These are phyloP conservation scores for Allomyces javanicus DNA, from an alignment of 192 early-diverging fungal genomes.

Conservation along the genomic window DNA sequence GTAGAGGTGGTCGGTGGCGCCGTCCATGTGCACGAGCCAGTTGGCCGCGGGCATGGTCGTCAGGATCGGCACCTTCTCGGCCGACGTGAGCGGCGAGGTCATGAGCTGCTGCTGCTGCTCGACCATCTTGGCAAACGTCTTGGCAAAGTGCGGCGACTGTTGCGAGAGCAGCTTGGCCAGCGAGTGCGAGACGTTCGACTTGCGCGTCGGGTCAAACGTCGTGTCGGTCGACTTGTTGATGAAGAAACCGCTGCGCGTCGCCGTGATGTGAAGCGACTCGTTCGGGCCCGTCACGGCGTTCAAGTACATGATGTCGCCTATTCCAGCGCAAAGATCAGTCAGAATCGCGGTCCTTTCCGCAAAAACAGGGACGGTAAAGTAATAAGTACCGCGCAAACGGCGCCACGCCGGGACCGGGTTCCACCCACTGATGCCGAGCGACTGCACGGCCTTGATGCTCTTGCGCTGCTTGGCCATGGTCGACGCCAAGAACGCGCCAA, in stretches of 20 bases:
- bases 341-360: not conserved
- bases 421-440: constrained; percentile 68
- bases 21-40: not conserved
- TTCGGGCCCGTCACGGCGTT: constrained; percentile 69
- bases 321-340: not conserved
- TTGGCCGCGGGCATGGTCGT: not conserved
- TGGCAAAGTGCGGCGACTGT: constrained; percentile 48
- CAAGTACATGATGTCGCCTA: constrained; percentile 77
- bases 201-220: constrained; percentile 38
- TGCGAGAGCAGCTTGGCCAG: constrained; percentile 41
- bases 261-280: constrained; percentile 67
- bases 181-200: constrained; percentile 27
- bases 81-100: not conserved
- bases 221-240: constrained; percentile 58
- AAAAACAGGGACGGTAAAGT: not conserved
- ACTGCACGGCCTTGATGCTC: constrained; percentile 42
- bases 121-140: constrained; percentile 45
- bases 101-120: constrained; percentile 1
- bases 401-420: constrained; percentile 70
- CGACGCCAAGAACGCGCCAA: constrained; percentile 19
- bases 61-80: not conserved
- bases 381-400: constrained; percentile 33
- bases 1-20: constrained; percentile 19
- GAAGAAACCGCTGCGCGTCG: constrained; percentile 64
- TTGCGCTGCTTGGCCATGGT: constrained; percentile 33